Base-by-base conservation (phyloP, 306 rosid genomes). In the Lathyrus tuberosus region DNA sequence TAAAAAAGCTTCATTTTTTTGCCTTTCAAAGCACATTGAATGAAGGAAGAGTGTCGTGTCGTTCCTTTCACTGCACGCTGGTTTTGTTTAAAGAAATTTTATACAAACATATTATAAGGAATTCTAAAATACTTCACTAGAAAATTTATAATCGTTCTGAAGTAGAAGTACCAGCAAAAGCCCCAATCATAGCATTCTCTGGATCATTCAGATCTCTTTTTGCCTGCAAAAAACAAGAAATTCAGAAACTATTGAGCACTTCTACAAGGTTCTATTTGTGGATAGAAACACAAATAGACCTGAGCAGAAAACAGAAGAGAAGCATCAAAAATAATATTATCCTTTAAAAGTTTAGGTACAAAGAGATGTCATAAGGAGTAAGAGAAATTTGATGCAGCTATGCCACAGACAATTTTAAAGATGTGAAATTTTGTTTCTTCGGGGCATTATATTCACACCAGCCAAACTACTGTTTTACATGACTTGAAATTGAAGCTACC, bases 161-260 rank as follows among this genome's bases (percentile, higher is more conserved):
- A 37, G 43, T 88, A 82, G 28, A 37, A 51, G 30, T 88, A 86
- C 91, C 91, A 51, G 95, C 91, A 65, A 88, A 75, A 68, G 95
- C 91, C 24, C 95, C 95, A 49, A 88, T 82, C 75, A 86, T 78
- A 67, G 91, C 91, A 80, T 81, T 88, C 80, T 88, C 95, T 46
- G 87, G 89, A 79, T 86, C 95, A n/a, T 86, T 83, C 62, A 75
- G 85, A 52, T 88, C 87, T 80, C 91, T 86, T 73, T 81, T 68
- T 18, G 89, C 89, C 91, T 88, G 76, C 73, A 77, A 70, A 37
- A 65, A 53, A 65, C 35, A 38, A 31, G 41, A 69, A 75, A 47
- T 37, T 61, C 30, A 64, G 15, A 35, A 7, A 8, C 40, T 35
- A 56, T 57, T 16, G 68, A 52, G 60, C n/a, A 18, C 46, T 53